A percentile compares a stretch with the other conserved stretches of the same genome.
phyloP scores from a whole-genome alignment of 2,329 filamentous ascomycete species.

The Talaromyces sp. region DNA sequence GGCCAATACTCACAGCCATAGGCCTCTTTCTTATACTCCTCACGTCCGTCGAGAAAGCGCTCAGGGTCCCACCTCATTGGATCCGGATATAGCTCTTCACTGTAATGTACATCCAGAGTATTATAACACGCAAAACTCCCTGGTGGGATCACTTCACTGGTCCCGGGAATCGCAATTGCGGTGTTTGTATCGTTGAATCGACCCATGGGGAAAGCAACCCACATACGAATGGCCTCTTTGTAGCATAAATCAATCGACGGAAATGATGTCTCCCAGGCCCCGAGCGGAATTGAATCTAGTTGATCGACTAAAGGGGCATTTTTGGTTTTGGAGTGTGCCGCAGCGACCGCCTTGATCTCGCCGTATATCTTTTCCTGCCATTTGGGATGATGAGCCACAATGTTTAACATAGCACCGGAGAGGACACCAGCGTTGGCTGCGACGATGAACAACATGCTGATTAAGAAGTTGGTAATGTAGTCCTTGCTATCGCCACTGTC shows the following conservation, averaged over 20 bases:
- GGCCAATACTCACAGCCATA: constrained; percentile 4
- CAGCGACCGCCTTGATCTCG: constrained; percentile 5
- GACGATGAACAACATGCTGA: constrained; percentile 3
- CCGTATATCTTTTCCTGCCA: constrained; percentile 7
- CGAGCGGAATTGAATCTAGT: constrained; percentile 5
- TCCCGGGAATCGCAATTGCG: neutral
- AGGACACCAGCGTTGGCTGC: constrained; percentile 1
- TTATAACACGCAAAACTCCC: constrained; percentile 1
- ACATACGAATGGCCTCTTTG: constrained; percentile 6
- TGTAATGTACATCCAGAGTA: constrained; percentile 1
- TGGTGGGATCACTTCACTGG: constrained; percentile 1
- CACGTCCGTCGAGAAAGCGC: neutral
- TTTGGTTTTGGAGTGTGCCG: neutral
- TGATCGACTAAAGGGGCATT: constrained; percentile 4
- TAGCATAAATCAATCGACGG: constrained; percentile 4
- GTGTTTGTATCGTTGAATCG: neutral
- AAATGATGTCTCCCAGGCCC: constrained; percentile 3
- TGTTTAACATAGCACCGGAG: constrained; percentile 2
- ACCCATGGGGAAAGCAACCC: constrained; percentile 2
- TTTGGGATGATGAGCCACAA: constrained; percentile 1
- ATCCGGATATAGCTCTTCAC: constrained; percentile 3
- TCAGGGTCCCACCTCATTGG: constrained; percentile 4
- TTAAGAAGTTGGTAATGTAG: constrained; percentile 5
- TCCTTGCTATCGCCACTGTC: constrained; percentile 4
- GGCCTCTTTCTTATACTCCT: constrained; percentile 3